Evolutionary conservation across 2,329 filamentous ascomycete species (phyloP).

Genomic region (Penicillium freii): DNA sequence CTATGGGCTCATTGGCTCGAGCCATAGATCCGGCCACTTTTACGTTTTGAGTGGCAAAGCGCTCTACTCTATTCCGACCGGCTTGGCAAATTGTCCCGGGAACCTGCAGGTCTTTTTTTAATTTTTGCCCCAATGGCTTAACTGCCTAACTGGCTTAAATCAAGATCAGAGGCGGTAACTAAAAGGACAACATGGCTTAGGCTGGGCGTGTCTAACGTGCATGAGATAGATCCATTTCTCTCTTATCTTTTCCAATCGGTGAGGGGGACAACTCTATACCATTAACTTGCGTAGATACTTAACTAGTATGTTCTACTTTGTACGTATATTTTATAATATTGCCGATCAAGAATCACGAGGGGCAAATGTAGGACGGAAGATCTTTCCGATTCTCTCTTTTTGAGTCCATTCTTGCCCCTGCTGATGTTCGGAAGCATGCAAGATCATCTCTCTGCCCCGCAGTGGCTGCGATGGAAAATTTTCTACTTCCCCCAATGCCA

Average conservation of each 20-base stretch:
- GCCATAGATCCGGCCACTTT: conserved; percentile 8
- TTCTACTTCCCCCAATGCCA: conserved; percentile 12
- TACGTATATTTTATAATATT: neutral
- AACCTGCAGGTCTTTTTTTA: conserved; percentile 8
- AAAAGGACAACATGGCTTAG: conserved; percentile 12
- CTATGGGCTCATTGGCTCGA: conserved; percentile 11
- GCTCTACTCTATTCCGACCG: conserved; percentile 18
- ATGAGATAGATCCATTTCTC: conserved; percentile 20
- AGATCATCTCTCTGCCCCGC: conserved; percentile 28
- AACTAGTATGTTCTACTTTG: neutral
- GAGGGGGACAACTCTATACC: neutral
- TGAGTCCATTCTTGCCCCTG: neutral
- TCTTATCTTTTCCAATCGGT: neutral
- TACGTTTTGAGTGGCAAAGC: conserved; percentile 19
- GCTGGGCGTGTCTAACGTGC: conserved; percentile 12
- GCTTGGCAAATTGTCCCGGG: conserved; percentile 3
- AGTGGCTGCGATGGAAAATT: conserved; percentile 18
- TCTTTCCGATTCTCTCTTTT: conserved; percentile 10
- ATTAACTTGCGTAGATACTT: neutral
- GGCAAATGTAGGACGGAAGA: neutral
- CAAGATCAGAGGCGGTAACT: conserved; percentile 17
- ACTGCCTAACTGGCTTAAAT: neutral
- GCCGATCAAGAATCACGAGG: neutral
- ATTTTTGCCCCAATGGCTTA: neutral
- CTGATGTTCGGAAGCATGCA: conserved; percentile 15